These are phyloP conservation scores for Galerina sulciceps DNA, from an alignment of 768 basidiomycete genomes.

Conservation along the genomic window DNA sequence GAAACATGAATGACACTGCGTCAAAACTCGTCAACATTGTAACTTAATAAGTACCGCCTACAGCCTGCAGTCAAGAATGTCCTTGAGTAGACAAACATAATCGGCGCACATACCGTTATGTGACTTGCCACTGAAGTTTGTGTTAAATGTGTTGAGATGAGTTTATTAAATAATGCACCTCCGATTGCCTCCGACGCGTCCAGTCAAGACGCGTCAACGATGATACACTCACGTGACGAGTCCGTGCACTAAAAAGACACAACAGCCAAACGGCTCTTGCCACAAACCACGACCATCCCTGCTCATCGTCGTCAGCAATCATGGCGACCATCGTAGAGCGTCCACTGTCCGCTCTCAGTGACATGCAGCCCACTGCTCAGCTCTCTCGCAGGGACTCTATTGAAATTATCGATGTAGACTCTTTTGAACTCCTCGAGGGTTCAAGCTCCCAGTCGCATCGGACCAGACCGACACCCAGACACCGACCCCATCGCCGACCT, in stretches of 20 bases:
- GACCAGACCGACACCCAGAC: slow-evolving; percentile 10
- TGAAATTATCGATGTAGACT: slow-evolving; percentile 52
- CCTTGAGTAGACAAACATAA: no score
- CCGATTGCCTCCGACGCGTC: no score
- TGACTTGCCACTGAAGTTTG: no score
- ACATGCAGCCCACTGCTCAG: slow-evolving; percentile 19
- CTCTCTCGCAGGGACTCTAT: slow-evolving; percentile 28
- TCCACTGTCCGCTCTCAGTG: slow-evolving; percentile 27
- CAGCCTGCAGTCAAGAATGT: no score
- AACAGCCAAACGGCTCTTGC: slow-evolving; percentile 13
- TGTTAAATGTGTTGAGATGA: no score
- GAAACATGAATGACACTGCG: no score
- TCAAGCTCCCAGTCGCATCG: slow-evolving; percentile 12
- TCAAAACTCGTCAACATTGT: no score
- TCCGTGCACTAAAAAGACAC: slow-evolving; percentile 14
- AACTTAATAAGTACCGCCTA: no score
- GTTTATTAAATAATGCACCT: no score
- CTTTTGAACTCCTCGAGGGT: slow-evolving; percentile 12
- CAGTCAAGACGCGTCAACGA: slow-evolving; percentile 11
- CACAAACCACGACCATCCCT: slow-evolving; percentile 28
- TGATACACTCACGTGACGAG: slow-evolving; percentile 8
- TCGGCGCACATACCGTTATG: no score
- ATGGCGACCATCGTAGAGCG: slow-evolving; percentile 38
- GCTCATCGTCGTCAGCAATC: slow-evolving; percentile 9
- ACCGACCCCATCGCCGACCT: neutral